phyloP scores from a whole-genome alignment of 805 yeast species.

The Tetrapisispora iriomotensis region DNA sequence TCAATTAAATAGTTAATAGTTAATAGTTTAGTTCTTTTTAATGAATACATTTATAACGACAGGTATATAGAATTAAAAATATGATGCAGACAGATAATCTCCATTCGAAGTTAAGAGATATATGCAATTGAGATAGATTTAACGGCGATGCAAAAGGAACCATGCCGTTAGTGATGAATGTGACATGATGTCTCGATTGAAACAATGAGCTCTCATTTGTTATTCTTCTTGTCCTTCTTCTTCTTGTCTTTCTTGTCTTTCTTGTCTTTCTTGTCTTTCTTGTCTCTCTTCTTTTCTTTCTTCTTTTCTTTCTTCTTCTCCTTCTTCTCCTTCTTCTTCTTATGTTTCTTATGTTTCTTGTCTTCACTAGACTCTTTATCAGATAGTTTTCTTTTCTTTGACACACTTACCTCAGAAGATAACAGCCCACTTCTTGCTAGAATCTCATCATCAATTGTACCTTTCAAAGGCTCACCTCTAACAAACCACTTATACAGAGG shows the following conservation, averaged over 20 bases:
- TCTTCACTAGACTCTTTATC: slow-evolving; percentile 9
- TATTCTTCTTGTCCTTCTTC: slow-evolving; percentile 10
- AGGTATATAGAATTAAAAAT: too few relatives aligned
- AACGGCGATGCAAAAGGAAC: too few relatives aligned
- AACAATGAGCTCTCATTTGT: too few relatives aligned
- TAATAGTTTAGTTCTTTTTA: too few relatives aligned
- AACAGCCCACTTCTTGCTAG: slow-evolving; percentile 5
- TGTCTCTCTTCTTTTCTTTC: slow-evolving; percentile 15
- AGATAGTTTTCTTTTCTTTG: slow-evolving; percentile 9
- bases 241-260: slow-evolving; percentile 21
- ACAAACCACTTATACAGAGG: slow-evolving; percentile 84
- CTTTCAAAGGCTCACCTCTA: slow-evolving; percentile 73
- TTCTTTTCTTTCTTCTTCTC: slow-evolving; percentile 21
- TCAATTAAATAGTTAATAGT: too few relatives aligned
- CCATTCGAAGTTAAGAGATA: too few relatives aligned
- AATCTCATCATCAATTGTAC: slow-evolving; percentile 45
- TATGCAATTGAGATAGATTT: too few relatives aligned
- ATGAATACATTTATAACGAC: too few relatives aligned
- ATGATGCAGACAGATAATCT: too few relatives aligned
- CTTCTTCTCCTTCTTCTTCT: slow-evolving; percentile 14
- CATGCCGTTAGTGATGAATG: too few relatives aligned
- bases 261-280: slow-evolving; percentile 21
- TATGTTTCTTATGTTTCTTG: slow-evolving; percentile 12
- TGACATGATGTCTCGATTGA: too few relatives aligned
- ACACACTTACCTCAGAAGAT: slow-evolving; percentile 2